A percentile compares a stretch with the other conserved stretches of the same genome.
Conservation (phyloP, 2,329 filamentous ascomycete genomes). For the Chrysosphaeria jannelii region DNA sequence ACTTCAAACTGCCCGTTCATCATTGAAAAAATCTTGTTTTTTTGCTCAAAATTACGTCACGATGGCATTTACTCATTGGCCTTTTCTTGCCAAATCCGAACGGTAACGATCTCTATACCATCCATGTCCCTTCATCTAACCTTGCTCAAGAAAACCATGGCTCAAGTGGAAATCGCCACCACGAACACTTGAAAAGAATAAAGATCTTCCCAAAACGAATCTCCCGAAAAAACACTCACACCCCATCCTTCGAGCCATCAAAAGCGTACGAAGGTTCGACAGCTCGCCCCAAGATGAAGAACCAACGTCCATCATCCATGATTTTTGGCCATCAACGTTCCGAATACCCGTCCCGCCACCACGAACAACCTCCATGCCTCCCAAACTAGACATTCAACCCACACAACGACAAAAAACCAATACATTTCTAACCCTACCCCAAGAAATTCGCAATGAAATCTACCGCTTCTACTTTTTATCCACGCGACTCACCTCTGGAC, state of each 20-base stretch:
- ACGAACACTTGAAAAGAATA: too few relatives aligned
- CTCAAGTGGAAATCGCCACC: too few relatives aligned
- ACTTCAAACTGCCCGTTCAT: too few relatives aligned
- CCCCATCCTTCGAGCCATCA: slow-evolving; percentile 2
- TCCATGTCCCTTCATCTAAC: not conserved
- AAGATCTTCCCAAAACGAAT: not conserved
- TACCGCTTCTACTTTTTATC: slow-evolving; percentile 4
- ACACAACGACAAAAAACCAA: slow-evolving; percentile 1
- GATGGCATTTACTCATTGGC: slow-evolving; percentile 1
- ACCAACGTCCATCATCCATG: not conserved
- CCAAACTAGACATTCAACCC: not conserved
- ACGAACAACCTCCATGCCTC: not conserved
- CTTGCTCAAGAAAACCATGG: too few relatives aligned
- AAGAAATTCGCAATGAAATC: slow-evolving; percentile 5
- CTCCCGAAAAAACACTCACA: slow-evolving; percentile 2
- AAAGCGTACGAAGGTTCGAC: slow-evolving; percentile 1
- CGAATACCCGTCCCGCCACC: too few relatives aligned
- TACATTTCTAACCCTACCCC: slow-evolving; percentile 4
- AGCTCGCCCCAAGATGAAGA: not conserved
- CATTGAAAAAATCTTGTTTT: too few relatives aligned
- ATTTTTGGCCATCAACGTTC: not conserved
- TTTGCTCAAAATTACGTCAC: not conserved
- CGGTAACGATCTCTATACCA: not conserved
- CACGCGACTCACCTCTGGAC: slow-evolving; percentile 5
- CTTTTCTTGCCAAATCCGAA: not conserved